Conservation (phyloP, 345 rosid species). For the Trapa incisa region DNA sequence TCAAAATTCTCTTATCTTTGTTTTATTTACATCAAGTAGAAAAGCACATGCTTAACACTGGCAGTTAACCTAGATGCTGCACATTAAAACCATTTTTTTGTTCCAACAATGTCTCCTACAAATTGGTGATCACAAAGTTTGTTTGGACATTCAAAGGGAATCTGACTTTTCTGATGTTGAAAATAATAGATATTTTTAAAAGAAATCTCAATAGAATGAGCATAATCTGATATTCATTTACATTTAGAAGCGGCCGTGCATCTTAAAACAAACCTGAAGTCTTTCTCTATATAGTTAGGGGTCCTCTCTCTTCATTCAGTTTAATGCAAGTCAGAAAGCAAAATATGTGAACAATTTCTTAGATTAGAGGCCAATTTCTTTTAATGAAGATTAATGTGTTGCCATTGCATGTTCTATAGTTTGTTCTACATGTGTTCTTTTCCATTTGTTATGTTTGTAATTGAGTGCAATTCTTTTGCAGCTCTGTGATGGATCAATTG, state of each 20-base stretch:
- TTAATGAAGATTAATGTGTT: not conserved
- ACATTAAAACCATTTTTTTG: not conserved
- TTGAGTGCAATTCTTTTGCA: slow-evolving; percentile 29
- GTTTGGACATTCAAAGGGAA: not conserved
- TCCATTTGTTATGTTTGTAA: not conserved
- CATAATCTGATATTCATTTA: not conserved
- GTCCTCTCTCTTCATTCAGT: not conserved
- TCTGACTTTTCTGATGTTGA: not conserved
- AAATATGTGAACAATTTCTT: not conserved
- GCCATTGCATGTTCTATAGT: not conserved
- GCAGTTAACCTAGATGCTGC: not conserved
- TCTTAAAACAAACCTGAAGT: not conserved
- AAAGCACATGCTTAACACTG: not conserved
- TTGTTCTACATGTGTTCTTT: not conserved
- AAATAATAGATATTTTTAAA: not conserved
- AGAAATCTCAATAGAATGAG: not conserved
- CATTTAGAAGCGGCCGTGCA: not conserved
- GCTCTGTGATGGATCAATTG: slow-evolving; percentile 89
- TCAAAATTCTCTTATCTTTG: slow-evolving; percentile 6
- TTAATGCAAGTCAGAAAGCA: not conserved
- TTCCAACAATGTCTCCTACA: not conserved
- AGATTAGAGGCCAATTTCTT: not conserved
- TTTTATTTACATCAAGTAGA: not conserved
- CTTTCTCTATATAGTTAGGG: not conserved
- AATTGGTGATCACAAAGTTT: not conserved